These are phyloP conservation scores for Penicillium cinerascens DNA, from an alignment of 495 filamentous ascomycete genomes.

Conservation along the genomic window DNA sequence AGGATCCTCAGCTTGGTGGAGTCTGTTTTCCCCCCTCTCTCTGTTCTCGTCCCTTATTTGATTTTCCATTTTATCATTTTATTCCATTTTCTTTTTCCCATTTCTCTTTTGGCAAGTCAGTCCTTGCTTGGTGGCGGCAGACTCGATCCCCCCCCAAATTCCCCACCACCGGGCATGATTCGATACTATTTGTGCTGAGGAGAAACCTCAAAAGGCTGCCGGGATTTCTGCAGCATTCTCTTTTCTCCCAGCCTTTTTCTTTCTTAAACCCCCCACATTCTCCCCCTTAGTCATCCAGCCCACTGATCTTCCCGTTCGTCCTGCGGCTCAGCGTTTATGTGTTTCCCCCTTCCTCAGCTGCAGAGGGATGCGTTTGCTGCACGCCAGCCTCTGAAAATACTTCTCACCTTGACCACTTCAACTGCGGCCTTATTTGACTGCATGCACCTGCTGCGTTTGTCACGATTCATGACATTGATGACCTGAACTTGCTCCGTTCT, in stretches of 20 bases:
- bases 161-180: conserved; percentile 11
- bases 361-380: conserved; percentile 34
- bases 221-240: conserved; percentile 14
- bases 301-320: conserved; percentile 19
- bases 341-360: conserved; percentile 32
- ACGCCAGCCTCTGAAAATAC: conserved; percentile 22
- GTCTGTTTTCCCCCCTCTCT: conserved; percentile 10
- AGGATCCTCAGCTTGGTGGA: conserved; percentile 29
- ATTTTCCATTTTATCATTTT: conserved; percentile 5
- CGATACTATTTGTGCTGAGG: conserved; percentile 13
- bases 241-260: not conserved
- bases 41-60: conserved; percentile 4
- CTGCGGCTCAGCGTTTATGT: conserved; percentile 35
- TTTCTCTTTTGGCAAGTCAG: not conserved
- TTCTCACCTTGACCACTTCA: conserved; percentile 32
- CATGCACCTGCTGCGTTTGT: conserved; percentile 29
- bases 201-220: conserved; percentile 19
- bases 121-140: conserved; percentile 34
- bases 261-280: not conserved
- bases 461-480: conserved; percentile 60
- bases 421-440: conserved; percentile 20
- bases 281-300: conserved; percentile 21
- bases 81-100: conserved; percentile 12
- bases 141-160: conserved; percentile 17
- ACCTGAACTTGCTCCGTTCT: conserved; percentile 31